These are phyloP conservation scores for Diaporthe sp. DNA, from an alignment of 2,329 filamentous ascomycete genomes.

Conservation along the genomic window DNA sequence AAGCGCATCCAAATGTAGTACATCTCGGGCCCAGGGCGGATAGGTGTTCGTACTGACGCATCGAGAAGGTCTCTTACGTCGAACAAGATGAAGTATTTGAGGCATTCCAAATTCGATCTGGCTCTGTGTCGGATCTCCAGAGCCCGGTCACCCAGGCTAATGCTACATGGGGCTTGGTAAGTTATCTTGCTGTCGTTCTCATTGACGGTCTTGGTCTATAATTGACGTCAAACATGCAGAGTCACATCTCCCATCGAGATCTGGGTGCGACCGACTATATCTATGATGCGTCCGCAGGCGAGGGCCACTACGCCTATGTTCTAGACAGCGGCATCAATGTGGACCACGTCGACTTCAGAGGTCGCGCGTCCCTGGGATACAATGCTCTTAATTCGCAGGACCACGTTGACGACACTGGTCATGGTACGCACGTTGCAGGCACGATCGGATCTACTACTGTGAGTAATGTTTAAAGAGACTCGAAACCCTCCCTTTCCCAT, in stretches of 20 bases:
- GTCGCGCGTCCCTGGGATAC: slow-evolving; percentile 48
- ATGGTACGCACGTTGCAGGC: slow-evolving; percentile 54
- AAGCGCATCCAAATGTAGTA: not conserved
- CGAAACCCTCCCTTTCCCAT: not conserved
- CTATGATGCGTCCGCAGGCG: slow-evolving; percentile 47
- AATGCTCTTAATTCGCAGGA: slow-evolving; percentile 46
- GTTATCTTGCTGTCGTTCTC: not conserved
- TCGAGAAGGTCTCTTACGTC: not conserved
- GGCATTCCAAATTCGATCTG: not conserved
- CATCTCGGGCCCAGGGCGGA: no score
- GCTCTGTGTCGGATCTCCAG: not conserved
- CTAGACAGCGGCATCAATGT: slow-evolving; percentile 61
- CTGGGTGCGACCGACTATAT: slow-evolving; percentile 42
- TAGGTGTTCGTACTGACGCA: not conserved
- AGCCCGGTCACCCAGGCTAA: not conserved
- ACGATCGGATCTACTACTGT: slow-evolving; percentile 45
- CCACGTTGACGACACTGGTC: slow-evolving; percentile 46
- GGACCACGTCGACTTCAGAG: slow-evolving; percentile 51
- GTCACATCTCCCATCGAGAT: not conserved
- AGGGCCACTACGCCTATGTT: slow-evolving; percentile 56
- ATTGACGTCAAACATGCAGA: not conserved
- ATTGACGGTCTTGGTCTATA: not conserved
- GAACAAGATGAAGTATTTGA: slow-evolving; percentile 1
- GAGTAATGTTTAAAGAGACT: not conserved
- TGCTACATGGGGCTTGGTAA: slow-evolving; percentile 7